phyloP scores from a whole-genome alignment of 441 rosid genomes.

The Adansonia rubrostipa region DNA sequence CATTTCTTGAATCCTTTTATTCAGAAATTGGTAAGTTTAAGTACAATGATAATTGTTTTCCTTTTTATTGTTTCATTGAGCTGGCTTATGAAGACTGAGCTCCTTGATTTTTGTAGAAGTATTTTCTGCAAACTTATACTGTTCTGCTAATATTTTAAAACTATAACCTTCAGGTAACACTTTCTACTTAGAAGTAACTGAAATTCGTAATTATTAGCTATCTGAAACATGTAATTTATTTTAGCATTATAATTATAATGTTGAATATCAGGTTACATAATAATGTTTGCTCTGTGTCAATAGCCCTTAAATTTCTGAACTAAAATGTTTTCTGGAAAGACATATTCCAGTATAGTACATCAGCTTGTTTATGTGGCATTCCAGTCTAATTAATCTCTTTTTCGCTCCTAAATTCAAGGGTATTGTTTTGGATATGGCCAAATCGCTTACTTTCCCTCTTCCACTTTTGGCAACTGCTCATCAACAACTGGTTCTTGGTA shows the following conservation, averaged over 20 bases:
- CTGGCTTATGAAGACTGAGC: not conserved
- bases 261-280: slow-evolving; percentile 13
- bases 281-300: slow-evolving; percentile 11
- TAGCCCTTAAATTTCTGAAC: not conserved
- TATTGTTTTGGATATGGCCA: slow-evolving; percentile 68
- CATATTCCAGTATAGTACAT: slow-evolving; percentile 5
- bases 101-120: not conserved
- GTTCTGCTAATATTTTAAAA: not conserved
- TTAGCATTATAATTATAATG: not conserved
- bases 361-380: slow-evolving; percentile 20
- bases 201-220: not conserved
- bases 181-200: slow-evolving; percentile 11
- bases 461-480: slow-evolving; percentile 83
- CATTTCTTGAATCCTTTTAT: slow-evolving; percentile 56
- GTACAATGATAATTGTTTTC: slow-evolving; percentile 13
- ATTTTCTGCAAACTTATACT: slow-evolving; percentile 4
- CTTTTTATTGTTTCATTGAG: slow-evolving; percentile 5
- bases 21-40: slow-evolving; percentile 67
- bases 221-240: not conserved
- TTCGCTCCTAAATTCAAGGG: slow-evolving; percentile 54
- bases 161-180: not conserved
- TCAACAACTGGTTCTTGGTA: slow-evolving; percentile 90
- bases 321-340: not conserved
- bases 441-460: slow-evolving; percentile 75
- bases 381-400: slow-evolving; percentile 30